Evolutionary conservation across 2,329 filamentous ascomycete genomes (phyloP).

Genomic region (Fusarium verrucosum): DNA sequence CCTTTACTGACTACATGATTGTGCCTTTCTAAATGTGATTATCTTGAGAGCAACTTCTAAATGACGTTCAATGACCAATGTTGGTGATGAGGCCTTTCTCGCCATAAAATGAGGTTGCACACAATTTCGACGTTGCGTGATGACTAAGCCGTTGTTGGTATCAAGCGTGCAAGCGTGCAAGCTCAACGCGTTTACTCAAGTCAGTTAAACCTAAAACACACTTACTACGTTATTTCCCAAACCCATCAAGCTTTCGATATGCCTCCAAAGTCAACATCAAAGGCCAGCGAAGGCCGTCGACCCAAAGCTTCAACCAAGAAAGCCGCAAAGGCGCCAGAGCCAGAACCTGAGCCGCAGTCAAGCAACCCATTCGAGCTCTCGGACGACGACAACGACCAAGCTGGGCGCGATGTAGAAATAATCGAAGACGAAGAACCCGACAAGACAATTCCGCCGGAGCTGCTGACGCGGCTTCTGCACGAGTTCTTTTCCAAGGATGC

Average conservation of each 20-base stretch:
- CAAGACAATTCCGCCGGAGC: slow-evolving; percentile 72
- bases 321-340: slow-evolving; percentile 33
- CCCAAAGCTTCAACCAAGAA: slow-evolving; percentile 44
- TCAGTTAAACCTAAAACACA: neutral
- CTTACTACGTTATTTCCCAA: neutral
- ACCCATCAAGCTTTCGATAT: slow-evolving; percentile 43
- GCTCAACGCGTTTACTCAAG: neutral
- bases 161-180: neutral
- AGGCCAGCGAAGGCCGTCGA: slow-evolving; percentile 51
- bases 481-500: slow-evolving; percentile 78
- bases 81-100: neutral
- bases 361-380: slow-evolving; percentile 52
- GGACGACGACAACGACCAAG: slow-evolving; percentile 41
- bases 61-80: neutral
- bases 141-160: slow-evolving; percentile 23
- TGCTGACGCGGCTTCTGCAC: slow-evolving; percentile 80
- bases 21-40: neutral
- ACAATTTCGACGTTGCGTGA: neutral
- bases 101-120: neutral
- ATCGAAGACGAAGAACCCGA: slow-evolving; percentile 49
- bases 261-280: slow-evolving; percentile 55
- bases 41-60: neutral
- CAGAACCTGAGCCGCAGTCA: slow-evolving; percentile 41
- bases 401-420: slow-evolving; percentile 34
- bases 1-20: slow-evolving; percentile 46